Evolutionary conservation across 2,329 filamentous ascomycete genomes (phyloP).

Genomic region (Cladosporium sp.): DNA sequence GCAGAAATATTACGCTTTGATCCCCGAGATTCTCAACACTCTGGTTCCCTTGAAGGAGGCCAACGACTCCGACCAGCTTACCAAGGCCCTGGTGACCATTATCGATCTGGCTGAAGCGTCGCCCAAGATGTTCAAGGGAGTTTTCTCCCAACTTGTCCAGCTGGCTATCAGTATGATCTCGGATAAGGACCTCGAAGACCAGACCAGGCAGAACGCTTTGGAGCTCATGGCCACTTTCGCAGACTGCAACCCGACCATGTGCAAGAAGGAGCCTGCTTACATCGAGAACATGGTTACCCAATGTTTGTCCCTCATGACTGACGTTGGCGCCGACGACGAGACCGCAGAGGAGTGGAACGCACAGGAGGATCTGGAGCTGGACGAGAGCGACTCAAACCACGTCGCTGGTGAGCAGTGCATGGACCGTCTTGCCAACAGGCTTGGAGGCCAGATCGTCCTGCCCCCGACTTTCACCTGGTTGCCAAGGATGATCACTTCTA

Average conservation of each 20-base stretch:
- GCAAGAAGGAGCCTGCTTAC: slow-evolving; percentile 89
- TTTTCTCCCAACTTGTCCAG: slow-evolving; percentile 90
- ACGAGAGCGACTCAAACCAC: slow-evolving; percentile 96
- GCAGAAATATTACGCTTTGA: slow-evolving; percentile 79
- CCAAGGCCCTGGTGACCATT: slow-evolving; percentile 82
- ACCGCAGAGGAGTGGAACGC: slow-evolving; percentile 92
- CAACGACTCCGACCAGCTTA: slow-evolving; percentile 85
- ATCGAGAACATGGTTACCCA: slow-evolving; percentile 97
- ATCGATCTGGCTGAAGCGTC: slow-evolving; percentile 94
- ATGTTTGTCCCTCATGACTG: slow-evolving; percentile 96
- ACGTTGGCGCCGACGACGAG: slow-evolving; percentile 90
- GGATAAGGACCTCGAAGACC: slow-evolving; percentile 89
- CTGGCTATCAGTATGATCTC: slow-evolving; percentile 93
- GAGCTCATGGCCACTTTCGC: slow-evolving; percentile 98
- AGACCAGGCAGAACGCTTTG: slow-evolving; percentile 88
- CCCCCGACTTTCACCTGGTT: slow-evolving; percentile 96
- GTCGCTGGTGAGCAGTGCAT: slow-evolving; percentile 98
- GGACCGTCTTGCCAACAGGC: slow-evolving; percentile 95
- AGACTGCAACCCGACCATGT: slow-evolving; percentile 91
- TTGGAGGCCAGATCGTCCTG: slow-evolving; percentile 89
- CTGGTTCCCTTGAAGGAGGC: slow-evolving; percentile 91
- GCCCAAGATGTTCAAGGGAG: slow-evolving; percentile 93
- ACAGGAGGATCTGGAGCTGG: slow-evolving; percentile 89
- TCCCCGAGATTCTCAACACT: slow-evolving; percentile 91
- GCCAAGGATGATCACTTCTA: slow-evolving; percentile 94